These are phyloP conservation scores for Ogataea ramenticola DNA, from an alignment of 805 yeast genomes.

Conservation along the genomic window DNA sequence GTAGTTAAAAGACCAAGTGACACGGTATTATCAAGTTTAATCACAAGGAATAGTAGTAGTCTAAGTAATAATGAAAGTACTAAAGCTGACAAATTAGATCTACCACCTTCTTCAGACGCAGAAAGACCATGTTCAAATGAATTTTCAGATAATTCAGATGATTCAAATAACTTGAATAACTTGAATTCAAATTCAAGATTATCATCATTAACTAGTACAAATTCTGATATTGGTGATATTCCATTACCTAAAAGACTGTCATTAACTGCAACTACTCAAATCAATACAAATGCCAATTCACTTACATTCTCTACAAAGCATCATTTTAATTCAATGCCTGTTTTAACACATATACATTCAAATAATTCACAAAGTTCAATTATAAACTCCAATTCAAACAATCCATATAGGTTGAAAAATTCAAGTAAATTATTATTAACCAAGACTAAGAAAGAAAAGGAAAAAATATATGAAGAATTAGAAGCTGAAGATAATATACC, in stretches of 20 bases:
- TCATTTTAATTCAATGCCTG: neutral
- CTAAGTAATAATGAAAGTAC: no score
- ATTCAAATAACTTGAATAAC: neutral
- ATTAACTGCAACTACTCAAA: neutral
- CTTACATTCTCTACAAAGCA: neutral
- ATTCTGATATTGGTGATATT: neutral
- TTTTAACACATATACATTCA: neutral
- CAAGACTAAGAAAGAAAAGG: slow-evolving; percentile 18
- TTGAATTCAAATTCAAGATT: slow-evolving; percentile 13
- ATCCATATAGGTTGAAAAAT: neutral
- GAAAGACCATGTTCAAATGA: no score
- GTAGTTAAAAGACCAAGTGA: slow-evolving; percentile 20
- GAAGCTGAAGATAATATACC: slow-evolving; percentile 29
- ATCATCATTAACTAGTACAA: slow-evolving; percentile 16
- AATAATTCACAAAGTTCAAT: neutral
- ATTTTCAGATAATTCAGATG: slow-evolving; percentile 1
- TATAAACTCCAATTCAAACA: no score
- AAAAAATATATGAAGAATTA: slow-evolving; percentile 23
- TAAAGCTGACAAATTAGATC: neutral
- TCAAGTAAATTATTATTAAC: slow-evolving; percentile 7
- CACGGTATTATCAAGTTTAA: slow-evolving; percentile 9
- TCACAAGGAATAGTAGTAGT: no score
- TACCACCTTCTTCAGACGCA: neutral
- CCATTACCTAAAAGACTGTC: neutral
- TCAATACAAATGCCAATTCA: neutral